Percentiles rank a stretch among this genome's conserved stretches.
phyloP scores from a whole-genome alignment of 108 stramenopile species.

The Skeletonema grethae region DNA sequence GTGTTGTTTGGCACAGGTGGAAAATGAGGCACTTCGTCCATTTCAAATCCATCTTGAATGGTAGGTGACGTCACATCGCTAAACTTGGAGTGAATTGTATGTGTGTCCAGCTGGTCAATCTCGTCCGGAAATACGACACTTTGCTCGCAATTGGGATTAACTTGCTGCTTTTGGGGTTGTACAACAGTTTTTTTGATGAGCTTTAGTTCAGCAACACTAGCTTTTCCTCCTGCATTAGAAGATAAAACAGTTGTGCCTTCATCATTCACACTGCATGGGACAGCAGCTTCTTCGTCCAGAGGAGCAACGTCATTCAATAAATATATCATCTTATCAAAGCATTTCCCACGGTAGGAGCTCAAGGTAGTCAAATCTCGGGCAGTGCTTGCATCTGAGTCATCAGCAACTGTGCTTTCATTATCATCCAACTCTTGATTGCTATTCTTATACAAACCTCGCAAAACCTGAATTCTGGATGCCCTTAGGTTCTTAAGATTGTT shows the following conservation, averaged over 20 bases:
- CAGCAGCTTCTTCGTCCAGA: not conserved
- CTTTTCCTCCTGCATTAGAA: not conserved
- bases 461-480: not conserved
- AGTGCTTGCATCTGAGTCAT: not conserved
- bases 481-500: not conserved
- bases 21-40: constrained; percentile 1
- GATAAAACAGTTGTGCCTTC: not conserved
- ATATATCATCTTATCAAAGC: constrained; percentile 2
- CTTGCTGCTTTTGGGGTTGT: not conserved
- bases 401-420: not conserved
- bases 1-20: not conserved
- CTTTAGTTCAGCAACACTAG: not conserved
- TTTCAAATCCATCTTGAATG: not conserved
- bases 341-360: constrained; percentile 2
- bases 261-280: not conserved
- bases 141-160: not conserved
- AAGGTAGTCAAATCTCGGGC: not conserved
- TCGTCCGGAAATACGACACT: not conserved
- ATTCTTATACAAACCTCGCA: not conserved
- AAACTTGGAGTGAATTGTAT: not conserved
- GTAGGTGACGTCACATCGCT: not conserved
- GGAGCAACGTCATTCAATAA: not conserved
- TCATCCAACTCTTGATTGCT: not conserved
- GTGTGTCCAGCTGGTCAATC: not conserved
- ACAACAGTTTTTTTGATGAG: not conserved